phyloP scores from a whole-genome alignment of 176 grass and related monocot species.

The Oryza glumipatula region DNA sequence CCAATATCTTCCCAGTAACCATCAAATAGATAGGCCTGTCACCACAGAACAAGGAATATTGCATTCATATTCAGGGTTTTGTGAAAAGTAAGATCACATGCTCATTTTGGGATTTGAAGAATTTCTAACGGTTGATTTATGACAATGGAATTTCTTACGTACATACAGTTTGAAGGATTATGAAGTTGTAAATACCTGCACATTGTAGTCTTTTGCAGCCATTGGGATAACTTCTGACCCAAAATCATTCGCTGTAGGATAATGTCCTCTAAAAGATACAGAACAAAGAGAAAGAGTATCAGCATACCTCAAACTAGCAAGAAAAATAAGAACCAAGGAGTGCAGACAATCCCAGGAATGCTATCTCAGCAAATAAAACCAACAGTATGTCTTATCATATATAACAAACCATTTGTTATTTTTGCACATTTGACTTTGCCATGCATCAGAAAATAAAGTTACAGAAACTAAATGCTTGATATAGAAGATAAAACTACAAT shows the following conservation, averaged over 20 bases:
- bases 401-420: neutral
- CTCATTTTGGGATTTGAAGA: neutral
- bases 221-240: conserved; percentile 83
- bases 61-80: neutral
- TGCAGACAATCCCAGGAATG: neutral
- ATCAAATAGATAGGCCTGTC: conserved; percentile 74
- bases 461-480: neutral
- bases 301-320: neutral
- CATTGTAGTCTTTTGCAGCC: conserved; percentile 73
- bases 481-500: conserved; percentile 10
- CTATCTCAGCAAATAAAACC: neutral
- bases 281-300: conserved; percentile 9
- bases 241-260: conserved; percentile 88
- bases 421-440: neutral
- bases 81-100: neutral
- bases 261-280: conserved; percentile 55
- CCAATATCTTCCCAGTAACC: conserved; percentile 91
- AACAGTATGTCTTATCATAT: neutral
- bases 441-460: conserved; percentile 2
- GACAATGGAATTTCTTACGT: neutral
- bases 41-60: neutral
- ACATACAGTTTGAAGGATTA: neutral
- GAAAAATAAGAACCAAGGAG: neutral
- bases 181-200: conserved; percentile 55
- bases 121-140: neutral